Conservation (phyloP, 768 basidiomycete genomes). For the Tricholoma terreum region DNA sequence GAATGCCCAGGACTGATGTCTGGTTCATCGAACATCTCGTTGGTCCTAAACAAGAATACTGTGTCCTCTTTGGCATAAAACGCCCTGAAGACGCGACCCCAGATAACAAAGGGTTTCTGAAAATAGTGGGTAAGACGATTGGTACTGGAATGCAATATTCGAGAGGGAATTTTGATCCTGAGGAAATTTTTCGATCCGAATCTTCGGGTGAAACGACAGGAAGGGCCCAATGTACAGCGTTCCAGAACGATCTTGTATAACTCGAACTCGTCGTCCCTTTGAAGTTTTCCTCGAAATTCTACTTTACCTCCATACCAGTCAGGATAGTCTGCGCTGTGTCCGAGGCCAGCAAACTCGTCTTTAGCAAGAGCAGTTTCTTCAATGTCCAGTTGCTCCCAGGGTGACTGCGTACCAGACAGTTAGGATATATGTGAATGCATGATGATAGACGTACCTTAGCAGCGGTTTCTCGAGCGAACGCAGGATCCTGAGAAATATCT, state of each 20-base stretch:
- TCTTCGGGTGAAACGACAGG: constrained; percentile 52
- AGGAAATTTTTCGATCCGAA: constrained; percentile 65
- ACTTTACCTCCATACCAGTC: constrained; percentile 64
- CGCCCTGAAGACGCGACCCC: constrained; percentile 52
- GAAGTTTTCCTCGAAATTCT: constrained; percentile 44
- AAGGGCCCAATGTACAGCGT: constrained; percentile 48
- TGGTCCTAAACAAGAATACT: constrained; percentile 53
- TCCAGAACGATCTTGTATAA: constrained; percentile 45
- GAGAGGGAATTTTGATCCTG: constrained; percentile 42
- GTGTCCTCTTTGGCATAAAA: constrained; percentile 60
- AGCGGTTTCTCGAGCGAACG: constrained; percentile 36
- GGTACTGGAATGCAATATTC: constrained; percentile 27
- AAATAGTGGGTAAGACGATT: constrained; percentile 41
- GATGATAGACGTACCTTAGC: constrained; percentile 24
- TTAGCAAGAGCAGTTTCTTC: constrained; percentile 43
- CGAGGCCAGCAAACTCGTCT: constrained; percentile 38
- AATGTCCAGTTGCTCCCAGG: constrained; percentile 60
- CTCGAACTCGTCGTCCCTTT: constrained; percentile 5
- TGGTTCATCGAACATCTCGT: constrained; percentile 36
- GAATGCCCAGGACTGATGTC: constrained; percentile 9
- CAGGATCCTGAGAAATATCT: constrained; percentile 11
- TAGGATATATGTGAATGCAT: neutral
- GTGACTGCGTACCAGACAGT: constrained; percentile 35
- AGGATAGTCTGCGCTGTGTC: constrained; percentile 32
- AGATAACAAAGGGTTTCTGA: constrained; percentile 49